Evolutionary conservation across 805 yeast genomes (phyloP).

Genomic region (Helenozyma baotianmanensis): DNA sequence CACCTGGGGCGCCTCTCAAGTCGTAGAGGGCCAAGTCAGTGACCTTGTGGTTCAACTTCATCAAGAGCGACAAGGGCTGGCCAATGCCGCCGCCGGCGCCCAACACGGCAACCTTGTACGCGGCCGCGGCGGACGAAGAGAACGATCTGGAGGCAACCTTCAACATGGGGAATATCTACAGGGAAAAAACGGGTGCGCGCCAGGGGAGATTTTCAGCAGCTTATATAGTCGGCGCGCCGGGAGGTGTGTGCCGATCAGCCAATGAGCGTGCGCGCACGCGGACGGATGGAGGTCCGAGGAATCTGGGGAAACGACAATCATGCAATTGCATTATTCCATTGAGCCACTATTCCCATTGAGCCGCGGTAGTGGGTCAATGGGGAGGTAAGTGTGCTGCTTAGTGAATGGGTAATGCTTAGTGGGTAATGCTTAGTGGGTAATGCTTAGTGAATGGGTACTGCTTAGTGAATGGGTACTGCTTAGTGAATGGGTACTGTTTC

Average conservation of each 20-base stretch:
- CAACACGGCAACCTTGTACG: conserved; percentile 70
- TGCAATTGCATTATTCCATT: no score
- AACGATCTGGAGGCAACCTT: conserved; percentile 58
- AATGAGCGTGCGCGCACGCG: conserved; percentile 4
- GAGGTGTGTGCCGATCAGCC: conserved; percentile 3
- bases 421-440: no score
- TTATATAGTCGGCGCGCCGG: conserved; percentile 2
- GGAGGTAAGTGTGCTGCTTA: no score
- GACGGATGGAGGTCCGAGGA: no score
- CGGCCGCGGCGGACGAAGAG: conserved; percentile 60
- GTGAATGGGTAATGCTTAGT: no score
- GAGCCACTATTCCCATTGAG: no score
- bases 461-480: no score
- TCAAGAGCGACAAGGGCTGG: conserved; percentile 53
- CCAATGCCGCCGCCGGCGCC: conserved; percentile 97
- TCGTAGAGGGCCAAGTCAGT: conserved; percentile 84
- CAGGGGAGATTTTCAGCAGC: background rate
- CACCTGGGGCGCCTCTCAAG: conserved; percentile 91
- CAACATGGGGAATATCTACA: conserved; percentile 38
- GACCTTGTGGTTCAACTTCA: conserved; percentile 85
- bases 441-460: no score
- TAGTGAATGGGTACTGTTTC: no score
- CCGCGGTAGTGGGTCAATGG: no score
- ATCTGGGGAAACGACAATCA: no score
- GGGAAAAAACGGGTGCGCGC: conserved; percentile 3